Base-by-base conservation (phyloP, 2,329 filamentous ascomycete genomes). In the Karstenula rhodostoma region DNA sequence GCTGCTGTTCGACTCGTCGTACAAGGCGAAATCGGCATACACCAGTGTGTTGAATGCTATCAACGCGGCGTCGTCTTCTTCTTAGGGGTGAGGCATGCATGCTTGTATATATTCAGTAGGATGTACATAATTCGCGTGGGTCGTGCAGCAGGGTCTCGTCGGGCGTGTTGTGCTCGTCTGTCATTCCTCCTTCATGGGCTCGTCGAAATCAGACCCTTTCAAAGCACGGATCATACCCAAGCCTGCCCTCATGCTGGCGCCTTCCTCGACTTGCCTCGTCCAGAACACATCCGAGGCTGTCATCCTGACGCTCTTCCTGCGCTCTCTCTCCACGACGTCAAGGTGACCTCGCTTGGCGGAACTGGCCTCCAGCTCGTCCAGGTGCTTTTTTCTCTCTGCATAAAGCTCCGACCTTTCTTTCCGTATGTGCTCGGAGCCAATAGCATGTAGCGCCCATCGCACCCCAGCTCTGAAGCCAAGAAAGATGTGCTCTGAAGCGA, bases 1-100 rank as follows among this genome's bases (percentile, higher is more conserved):
- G 8, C 64, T 83, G 62, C 66, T 84, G 35, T 84, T 83, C 54
- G 80, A 83, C 65, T 67, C 63, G 29, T 78, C 66, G 67, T 82
- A 74, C 68, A 71, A 80, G 66, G 65, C 81, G 8, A 84, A 84
- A 78, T 49, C 73, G 4, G 80, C 71, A 25, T 78, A 78, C 62
- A 72, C 71, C 47, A 70, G 73, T 33, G 69, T 78, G n/a, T 57
- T 77, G 42, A 61, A 67, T 22, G 72, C 73, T 54, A 62, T 62
- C 27, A 60, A 57, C 19, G 47, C 46, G 35, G 32, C 37, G 8
- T 32, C 37, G 8, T 32, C 29, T 32, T 32, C 29, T 2, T 32
- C 29, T 46, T 49, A 55, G 46, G 19, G 52, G 9, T 35, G 6
- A 32, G 23, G 10, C 17, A 9, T 25, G 17, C 23, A 9, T 40